Evolutionary conservation across 495 filamentous ascomycete species (phyloP).

Genomic region (Neurospora sp.): DNA sequence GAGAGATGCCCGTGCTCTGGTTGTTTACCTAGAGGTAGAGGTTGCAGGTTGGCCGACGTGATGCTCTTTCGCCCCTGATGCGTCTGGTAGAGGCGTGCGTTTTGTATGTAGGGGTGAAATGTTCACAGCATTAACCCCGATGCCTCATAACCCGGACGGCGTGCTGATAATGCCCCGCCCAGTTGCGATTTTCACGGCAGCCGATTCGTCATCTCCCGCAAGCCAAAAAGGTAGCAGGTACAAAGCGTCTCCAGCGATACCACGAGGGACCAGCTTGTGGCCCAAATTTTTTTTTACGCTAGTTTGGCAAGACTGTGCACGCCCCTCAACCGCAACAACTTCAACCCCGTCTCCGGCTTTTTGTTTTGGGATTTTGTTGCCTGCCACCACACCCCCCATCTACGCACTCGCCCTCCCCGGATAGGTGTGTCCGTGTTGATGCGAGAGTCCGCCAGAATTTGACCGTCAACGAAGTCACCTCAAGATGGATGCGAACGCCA

Average conservation of each 20-base stretch:
- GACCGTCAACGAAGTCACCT: slow-evolving; percentile 9
- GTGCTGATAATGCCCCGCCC: neutral
- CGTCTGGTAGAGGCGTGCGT: neutral
- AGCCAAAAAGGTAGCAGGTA: neutral
- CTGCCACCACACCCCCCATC: slow-evolving; percentile 9
- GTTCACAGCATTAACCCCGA: neutral
- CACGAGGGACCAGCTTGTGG: slow-evolving; percentile 16
- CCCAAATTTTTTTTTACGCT: slow-evolving; percentile 28
- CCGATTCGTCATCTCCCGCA: neutral
- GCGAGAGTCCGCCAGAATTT: slow-evolving; percentile 16
- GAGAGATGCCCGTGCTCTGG: neutral
- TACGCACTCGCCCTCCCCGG: slow-evolving; percentile 7
- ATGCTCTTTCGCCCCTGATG: neutral
- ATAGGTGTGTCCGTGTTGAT: slow-evolving; percentile 15
- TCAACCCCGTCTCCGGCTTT: neutral
- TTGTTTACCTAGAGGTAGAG: neutral
- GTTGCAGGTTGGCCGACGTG: neutral
- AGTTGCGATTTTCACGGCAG: neutral
- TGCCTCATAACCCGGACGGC: neutral
- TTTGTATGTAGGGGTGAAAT: neutral
- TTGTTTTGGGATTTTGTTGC: neutral
- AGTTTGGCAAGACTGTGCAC: slow-evolving; percentile 5
- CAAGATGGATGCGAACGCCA: slow-evolving; percentile 75
- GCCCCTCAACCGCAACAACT: slow-evolving; percentile 9
- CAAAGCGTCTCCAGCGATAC: neutral